Evolutionary conservation across 2,329 filamentous ascomycete genomes (phyloP).

Genomic region (Neofusicoccum sp.): DNA sequence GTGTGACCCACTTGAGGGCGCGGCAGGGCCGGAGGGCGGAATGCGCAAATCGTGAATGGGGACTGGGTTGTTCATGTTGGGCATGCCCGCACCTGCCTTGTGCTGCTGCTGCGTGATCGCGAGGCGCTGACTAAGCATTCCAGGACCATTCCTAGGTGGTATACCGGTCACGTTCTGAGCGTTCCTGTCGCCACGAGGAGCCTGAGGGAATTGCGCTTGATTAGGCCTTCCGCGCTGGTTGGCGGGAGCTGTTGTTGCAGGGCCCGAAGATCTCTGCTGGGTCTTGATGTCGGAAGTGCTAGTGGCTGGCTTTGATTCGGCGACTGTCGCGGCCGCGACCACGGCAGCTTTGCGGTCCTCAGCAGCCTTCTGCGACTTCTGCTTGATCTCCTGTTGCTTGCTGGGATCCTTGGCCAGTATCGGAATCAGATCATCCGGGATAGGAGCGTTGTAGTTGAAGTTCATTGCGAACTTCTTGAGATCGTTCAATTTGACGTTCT

Average conservation of each 20-base stretch:
- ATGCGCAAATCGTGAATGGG: constrained; percentile 68
- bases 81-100: constrained; percentile 45
- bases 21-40: constrained; percentile 72
- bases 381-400: constrained; percentile 91
- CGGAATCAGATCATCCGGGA: constrained; percentile 86
- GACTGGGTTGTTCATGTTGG: constrained; percentile 57
- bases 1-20: constrained; percentile 51
- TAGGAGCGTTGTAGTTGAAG: constrained; percentile 92
- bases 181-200: constrained; percentile 15
- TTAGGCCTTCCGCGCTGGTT: constrained; percentile 13
- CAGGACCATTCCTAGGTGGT: constrained; percentile 43
- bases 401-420: constrained; percentile 96
- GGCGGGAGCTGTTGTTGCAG: constrained; percentile 32
- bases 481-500: constrained; percentile 90
- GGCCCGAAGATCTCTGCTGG: constrained; percentile 32
- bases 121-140: constrained; percentile 54
- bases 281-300: constrained; percentile 40
- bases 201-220: constrained; percentile 16
- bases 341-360: constrained; percentile 53
- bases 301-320: constrained; percentile 36
- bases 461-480: constrained; percentile 91
- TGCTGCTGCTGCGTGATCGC: constrained; percentile 56
- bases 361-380: constrained; percentile 78
- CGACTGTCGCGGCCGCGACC: constrained; percentile 34
- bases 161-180: constrained; percentile 43